Conservation (phyloP, 306 rosid genomes). For the Cicer yamashitae region DNA sequence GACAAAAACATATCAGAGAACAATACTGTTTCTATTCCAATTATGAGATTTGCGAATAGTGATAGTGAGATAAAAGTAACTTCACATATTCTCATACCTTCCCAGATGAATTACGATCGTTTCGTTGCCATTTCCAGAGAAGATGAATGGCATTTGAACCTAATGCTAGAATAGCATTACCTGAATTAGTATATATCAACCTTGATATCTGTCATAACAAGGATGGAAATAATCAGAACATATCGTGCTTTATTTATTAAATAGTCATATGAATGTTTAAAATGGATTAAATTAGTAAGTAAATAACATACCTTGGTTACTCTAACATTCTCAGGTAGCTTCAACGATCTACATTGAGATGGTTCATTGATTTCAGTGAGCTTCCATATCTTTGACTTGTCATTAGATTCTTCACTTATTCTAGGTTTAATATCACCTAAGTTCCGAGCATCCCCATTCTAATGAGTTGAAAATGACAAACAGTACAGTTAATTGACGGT, state of each 20-base stretch:
- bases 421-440: slow-evolving; percentile 95
- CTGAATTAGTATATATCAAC: slow-evolving; percentile 92
- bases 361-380: slow-evolving; percentile 90
- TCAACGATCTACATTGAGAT: slow-evolving; percentile 87
- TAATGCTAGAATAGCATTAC: slow-evolving; percentile 85
- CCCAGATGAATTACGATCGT: slow-evolving; percentile 77
- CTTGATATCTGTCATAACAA: slow-evolving; percentile 80
- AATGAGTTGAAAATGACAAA: slow-evolving; percentile 45
- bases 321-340: slow-evolving; percentile 83
- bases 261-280: slow-evolving; percentile 15
- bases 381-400: slow-evolving; percentile 98
- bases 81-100: slow-evolving; percentile 58
- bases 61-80: slow-evolving; percentile 35
- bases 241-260: background rate
- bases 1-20: slow-evolving; percentile 41
- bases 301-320: slow-evolving; percentile 68
- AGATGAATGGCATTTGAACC: slow-evolving; percentile 94
- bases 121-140: slow-evolving; percentile 94
- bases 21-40: slow-evolving; percentile 1
- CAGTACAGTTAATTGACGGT: slow-evolving; percentile 13
- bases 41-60: slow-evolving; percentile 23
- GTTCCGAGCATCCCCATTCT: slow-evolving; percentile 90
- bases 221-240: slow-evolving; percentile 38
- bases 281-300: slow-evolving; percentile 6
- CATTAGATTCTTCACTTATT: slow-evolving; percentile 89